Conservation (phyloP, 2,329 filamentous ascomycete genomes). For the Ophiostoma himal-ulmi region DNA sequence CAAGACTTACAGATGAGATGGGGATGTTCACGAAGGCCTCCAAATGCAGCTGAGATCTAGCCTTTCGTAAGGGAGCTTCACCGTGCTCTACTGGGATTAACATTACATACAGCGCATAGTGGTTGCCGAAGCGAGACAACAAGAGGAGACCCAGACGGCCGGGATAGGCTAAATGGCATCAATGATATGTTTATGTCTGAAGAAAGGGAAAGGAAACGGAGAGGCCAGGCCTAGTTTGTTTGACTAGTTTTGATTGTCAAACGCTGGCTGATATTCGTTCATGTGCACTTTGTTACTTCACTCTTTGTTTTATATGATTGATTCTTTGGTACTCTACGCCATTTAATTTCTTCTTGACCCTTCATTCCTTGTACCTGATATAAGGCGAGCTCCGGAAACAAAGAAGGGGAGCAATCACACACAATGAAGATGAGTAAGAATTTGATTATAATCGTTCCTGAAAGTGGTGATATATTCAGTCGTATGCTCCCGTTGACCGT, state of each 20-base stretch:
- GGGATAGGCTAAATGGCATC: background rate
- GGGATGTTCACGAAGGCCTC: background rate
- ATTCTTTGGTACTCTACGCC: background rate
- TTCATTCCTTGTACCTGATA: constrained; percentile 4
- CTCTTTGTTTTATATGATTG: background rate
- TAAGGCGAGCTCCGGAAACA: background rate
- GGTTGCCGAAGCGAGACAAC: background rate
- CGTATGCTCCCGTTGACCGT: too few relatives aligned
- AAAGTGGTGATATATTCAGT: too few relatives aligned
- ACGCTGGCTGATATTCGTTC: background rate
- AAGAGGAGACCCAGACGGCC: background rate
- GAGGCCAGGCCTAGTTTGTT: background rate
- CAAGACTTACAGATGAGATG: background rate
- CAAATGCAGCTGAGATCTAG: background rate
- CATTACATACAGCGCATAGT: background rate
- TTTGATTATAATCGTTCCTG: too few relatives aligned
- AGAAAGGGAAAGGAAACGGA: background rate
- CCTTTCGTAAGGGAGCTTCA: background rate
- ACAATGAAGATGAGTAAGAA: background rate
- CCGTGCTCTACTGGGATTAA: background rate
- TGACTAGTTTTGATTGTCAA: background rate
- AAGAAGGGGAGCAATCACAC: background rate
- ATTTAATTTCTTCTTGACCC: background rate
- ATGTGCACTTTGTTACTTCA: background rate
- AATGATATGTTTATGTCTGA: background rate